Conservation (phyloP, 2,329 filamentous ascomycete species). For the Diplodia mutila region DNA sequence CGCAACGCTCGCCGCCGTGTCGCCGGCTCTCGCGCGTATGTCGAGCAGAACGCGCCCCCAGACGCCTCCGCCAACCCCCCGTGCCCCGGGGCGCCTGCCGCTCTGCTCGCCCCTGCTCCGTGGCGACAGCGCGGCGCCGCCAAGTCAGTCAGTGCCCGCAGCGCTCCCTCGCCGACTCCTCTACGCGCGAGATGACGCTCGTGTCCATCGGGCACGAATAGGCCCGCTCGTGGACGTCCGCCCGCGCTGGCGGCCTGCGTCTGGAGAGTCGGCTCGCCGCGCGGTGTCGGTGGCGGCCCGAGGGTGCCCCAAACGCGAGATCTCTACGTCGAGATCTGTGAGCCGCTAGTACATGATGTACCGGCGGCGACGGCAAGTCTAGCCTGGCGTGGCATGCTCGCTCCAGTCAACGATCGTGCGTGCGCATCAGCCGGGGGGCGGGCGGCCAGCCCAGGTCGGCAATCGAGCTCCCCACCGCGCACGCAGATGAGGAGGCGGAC, state of each 20-base stretch:
- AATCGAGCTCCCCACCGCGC: constrained; percentile 13
- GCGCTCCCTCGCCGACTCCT: constrained; percentile 13
- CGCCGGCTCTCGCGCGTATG: constrained; percentile 17
- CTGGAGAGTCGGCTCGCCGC: neutral
- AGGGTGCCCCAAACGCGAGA: constrained; percentile 24
- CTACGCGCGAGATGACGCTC: constrained; percentile 24
- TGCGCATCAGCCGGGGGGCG: constrained; percentile 35
- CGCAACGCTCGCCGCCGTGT: neutral
- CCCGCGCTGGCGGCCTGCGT: neutral
- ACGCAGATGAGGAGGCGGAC: constrained; percentile 21
- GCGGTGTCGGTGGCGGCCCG: constrained; percentile 18
- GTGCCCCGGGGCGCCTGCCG: constrained; percentile 6
- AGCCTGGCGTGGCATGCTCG: constrained; percentile 34
- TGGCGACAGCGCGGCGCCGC: constrained; percentile 12
- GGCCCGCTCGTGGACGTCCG: constrained; percentile 3
- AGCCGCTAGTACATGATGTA: constrained; percentile 31
- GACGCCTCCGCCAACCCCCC: neutral
- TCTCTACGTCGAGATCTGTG: constrained; percentile 36
- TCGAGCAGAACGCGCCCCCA: constrained; percentile 1
- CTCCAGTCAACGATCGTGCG: constrained; percentile 38
- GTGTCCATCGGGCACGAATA: constrained; percentile 14
- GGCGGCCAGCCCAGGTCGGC: constrained; percentile 18
- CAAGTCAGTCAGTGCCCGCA: constrained; percentile 18
- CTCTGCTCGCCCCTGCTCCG: constrained; percentile 20
- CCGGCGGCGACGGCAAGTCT: constrained; percentile 29